Evolutionary conservation across 345 rosid species (phyloP).

Genomic region (Lumnitzera racemosa): DNA sequence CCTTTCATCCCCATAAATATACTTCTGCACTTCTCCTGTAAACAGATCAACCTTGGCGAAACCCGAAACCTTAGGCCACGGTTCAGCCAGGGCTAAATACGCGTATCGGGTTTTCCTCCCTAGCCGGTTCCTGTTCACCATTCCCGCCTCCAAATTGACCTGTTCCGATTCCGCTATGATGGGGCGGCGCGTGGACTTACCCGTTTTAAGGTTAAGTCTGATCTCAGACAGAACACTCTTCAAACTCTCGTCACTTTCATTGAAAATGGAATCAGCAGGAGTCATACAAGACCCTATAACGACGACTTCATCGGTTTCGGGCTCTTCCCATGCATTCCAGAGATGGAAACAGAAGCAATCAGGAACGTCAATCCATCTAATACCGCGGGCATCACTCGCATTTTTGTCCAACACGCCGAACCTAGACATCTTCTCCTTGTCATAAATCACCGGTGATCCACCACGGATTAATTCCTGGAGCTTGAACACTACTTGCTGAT

Average conservation of each 20-base stretch:
- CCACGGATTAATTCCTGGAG: constrained; percentile 75
- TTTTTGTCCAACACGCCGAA: constrained; percentile 64
- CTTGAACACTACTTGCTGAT: constrained; percentile 91
- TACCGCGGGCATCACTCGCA: constrained; percentile 42
- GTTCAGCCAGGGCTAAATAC: constrained; percentile 84
- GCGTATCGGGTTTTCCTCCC: constrained; percentile 75
- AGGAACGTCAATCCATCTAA: constrained; percentile 75
- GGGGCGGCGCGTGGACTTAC: constrained; percentile 62
- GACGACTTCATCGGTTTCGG: constrained; percentile 70
- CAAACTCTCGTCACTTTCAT: constrained; percentile 76
- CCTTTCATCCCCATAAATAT: constrained; percentile 54
- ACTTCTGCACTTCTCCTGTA: constrained; percentile 55
- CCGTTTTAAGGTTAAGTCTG: constrained; percentile 70
- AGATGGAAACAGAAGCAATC: constrained; percentile 86
- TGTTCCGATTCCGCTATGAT: constrained; percentile 51
- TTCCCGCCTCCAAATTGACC: constrained; percentile 89
- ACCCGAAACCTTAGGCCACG: constrained; percentile 94
- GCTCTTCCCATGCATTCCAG: constrained; percentile 98
- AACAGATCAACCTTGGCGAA: constrained; percentile 80
- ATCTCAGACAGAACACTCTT: constrained; percentile 77
- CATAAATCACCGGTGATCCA: constrained; percentile 84
- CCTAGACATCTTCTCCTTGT: constrained; percentile 60
- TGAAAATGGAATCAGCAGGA: constrained; percentile 95
- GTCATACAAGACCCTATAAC: constrained; percentile 98
- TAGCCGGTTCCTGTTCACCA: constrained; percentile 75